These are phyloP conservation scores for Amphicarpaea edgeworthii DNA, from an alignment of 306 rosid genomes.

Conservation along the genomic window DNA sequence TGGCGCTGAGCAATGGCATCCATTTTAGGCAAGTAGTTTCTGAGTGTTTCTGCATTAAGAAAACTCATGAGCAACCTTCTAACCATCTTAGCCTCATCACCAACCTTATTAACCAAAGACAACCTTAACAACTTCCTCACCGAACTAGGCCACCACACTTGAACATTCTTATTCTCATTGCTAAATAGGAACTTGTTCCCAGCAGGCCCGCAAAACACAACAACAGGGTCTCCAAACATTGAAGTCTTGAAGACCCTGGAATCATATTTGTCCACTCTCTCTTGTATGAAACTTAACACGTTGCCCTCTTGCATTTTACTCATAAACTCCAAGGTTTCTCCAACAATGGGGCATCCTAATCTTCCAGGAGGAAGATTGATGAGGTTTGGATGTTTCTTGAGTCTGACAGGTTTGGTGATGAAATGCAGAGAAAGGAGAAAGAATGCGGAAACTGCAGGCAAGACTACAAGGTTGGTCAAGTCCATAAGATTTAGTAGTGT, in stretches of 20 bases:
- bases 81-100: slow-evolving; percentile 53
- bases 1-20: slow-evolving; percentile 53
- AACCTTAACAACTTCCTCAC: slow-evolving; percentile 51
- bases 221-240: slow-evolving; percentile 42
- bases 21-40: slow-evolving; percentile 55
- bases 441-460: slow-evolving; percentile 44
- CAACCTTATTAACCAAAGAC: slow-evolving; percentile 51
- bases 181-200: slow-evolving; percentile 60
- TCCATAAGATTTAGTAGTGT: slow-evolving; percentile 30
- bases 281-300: slow-evolving; percentile 40
- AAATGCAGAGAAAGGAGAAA: slow-evolving; percentile 38
- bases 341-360: slow-evolving; percentile 57
- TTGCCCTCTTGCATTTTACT: slow-evolving; percentile 27
- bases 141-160: slow-evolving; percentile 58
- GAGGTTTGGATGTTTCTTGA: slow-evolving; percentile 17
- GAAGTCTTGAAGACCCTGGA: slow-evolving; percentile 56
- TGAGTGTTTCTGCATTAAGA: slow-evolving; percentile 57
- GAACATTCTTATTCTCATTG: slow-evolving; percentile 63
- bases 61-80: slow-evolving; percentile 51
- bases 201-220: slow-evolving; percentile 52
- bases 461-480: slow-evolving; percentile 35
- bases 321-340: slow-evolving; percentile 50
- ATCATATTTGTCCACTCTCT: slow-evolving; percentile 50
- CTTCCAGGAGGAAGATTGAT: slow-evolving; percentile 55
- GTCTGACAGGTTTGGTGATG: slow-evolving; percentile 41